These are phyloP conservation scores for Alternaria viburni DNA, from an alignment of 2,329 filamentous ascomycete genomes.

Conservation along the genomic window DNA sequence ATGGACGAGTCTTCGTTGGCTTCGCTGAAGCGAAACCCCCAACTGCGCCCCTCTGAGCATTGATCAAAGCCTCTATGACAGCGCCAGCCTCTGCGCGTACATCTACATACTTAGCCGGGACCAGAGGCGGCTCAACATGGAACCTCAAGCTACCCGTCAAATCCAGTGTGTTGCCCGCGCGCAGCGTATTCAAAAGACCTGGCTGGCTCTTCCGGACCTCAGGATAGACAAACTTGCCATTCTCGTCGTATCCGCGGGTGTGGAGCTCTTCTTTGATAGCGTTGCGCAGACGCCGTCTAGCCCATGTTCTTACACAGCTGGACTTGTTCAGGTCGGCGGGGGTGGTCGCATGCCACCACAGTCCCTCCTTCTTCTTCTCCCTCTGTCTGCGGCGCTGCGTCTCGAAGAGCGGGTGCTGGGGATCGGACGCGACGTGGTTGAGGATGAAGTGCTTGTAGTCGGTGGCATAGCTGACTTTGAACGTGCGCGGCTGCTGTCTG, in stretches of 20 bases:
- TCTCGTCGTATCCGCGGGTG: slow-evolving; percentile 34
- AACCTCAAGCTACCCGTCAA: slow-evolving; percentile 37
- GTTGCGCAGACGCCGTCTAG: slow-evolving; percentile 35
- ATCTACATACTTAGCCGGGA: slow-evolving; percentile 37
- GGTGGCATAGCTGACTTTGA: slow-evolving; percentile 31
- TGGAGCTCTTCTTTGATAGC: slow-evolving; percentile 41
- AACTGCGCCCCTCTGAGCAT: background rate
- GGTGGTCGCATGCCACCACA: slow-evolving; percentile 44
- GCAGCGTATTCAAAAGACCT: slow-evolving; percentile 7
- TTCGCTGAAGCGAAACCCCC: background rate
- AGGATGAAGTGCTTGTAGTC: slow-evolving; percentile 32
- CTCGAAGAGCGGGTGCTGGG: slow-evolving; percentile 35
- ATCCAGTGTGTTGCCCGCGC: slow-evolving; percentile 7
- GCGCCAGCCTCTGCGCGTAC: slow-evolving; percentile 29
- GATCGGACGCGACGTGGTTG: slow-evolving; percentile 29
- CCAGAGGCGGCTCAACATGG: slow-evolving; percentile 24
- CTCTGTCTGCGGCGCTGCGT: slow-evolving; percentile 23
- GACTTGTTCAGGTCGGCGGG: slow-evolving; percentile 34
- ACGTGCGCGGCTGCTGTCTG: slow-evolving; percentile 18
- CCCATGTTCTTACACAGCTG: slow-evolving; percentile 41
- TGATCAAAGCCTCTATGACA: slow-evolving; percentile 22
- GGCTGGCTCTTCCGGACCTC: background rate
- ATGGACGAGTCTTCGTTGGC: background rate
- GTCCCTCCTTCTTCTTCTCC: slow-evolving; percentile 29
- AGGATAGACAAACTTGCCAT: slow-evolving; percentile 27